A percentile compares a stretch with the other conserved stretches of the same genome.
phyloP scores from a whole-genome alignment of 2,329 filamentous ascomycete species.

The Colletotrichum liaoningense region DNA sequence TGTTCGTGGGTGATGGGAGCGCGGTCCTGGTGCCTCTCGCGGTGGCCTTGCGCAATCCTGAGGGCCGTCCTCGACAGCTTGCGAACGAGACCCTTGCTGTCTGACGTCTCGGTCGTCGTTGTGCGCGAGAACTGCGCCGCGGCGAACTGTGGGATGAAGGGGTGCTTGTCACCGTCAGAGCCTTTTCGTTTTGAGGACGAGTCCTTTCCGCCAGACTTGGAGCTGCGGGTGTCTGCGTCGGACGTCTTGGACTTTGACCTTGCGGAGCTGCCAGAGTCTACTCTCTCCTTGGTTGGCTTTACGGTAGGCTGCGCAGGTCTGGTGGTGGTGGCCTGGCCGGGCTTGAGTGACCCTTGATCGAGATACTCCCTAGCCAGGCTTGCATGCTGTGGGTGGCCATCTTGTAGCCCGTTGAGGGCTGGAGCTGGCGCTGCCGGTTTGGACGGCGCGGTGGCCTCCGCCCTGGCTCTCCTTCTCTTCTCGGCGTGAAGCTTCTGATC shows the following conservation, averaged over 20 bases:
- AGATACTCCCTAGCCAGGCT: slow-evolving; percentile 19
- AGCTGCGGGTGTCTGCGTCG: slow-evolving; percentile 27
- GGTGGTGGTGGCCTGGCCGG: slow-evolving; percentile 1
- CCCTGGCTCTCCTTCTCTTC: slow-evolving; percentile 44
- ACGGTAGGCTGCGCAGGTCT: not conserved
- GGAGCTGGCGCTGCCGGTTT: not conserved
- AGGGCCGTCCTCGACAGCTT: slow-evolving; percentile 56
- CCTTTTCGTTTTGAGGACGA: slow-evolving; percentile 23
- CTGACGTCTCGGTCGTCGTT: slow-evolving; percentile 57
- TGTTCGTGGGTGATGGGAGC: slow-evolving; percentile 57
- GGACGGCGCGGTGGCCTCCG: slow-evolving; percentile 39
- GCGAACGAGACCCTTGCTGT: slow-evolving; percentile 50
- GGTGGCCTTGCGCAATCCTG: slow-evolving; percentile 52
- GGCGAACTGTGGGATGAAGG: slow-evolving; percentile 65
- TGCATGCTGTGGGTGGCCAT: slow-evolving; percentile 3
- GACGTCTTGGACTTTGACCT: slow-evolving; percentile 35
- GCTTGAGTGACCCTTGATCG: slow-evolving; percentile 21
- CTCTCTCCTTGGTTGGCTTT: slow-evolving; percentile 1
- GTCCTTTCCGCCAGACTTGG: slow-evolving; percentile 12
- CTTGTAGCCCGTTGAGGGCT: not conserved
- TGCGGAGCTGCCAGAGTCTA: not conserved
- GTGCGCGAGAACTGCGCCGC: slow-evolving; percentile 67
- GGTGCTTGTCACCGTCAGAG: slow-evolving; percentile 47
- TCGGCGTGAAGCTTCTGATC: slow-evolving; percentile 59
- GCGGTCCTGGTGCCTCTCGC: slow-evolving; percentile 50